Base-by-base conservation (phyloP, 2,329 filamentous ascomycete genomes). In the Fusarium pseudoanthophilum region DNA sequence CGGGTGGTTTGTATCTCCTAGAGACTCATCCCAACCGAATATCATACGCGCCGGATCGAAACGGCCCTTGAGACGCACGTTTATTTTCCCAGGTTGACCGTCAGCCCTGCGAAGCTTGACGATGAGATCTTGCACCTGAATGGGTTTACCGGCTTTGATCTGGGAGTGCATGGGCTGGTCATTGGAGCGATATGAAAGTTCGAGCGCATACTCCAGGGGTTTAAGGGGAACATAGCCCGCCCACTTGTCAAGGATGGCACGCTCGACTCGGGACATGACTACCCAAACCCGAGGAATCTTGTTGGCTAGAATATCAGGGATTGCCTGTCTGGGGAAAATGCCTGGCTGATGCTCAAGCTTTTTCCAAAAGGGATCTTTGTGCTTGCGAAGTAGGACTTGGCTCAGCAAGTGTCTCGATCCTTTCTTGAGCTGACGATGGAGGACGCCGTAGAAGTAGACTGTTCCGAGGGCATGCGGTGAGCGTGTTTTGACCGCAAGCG, bases 361-460 rank as follows among this genome's bases (percentile, higher is more conserved):
- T 24, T 57, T 49, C 81, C 81, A 82, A 63, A 80, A 81, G 8
- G 55, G 18, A 52, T 75, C 64, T 6, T 64, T 66, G 65, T 77
- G 72, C 3, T 58, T 71, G 40, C 74, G 69, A 26, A 80, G 75
- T 16, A 83, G 73, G 5, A 81, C 65, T 21, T 63, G 64, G 40
- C 72, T 73, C 36, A 82, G 64, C 26, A 76, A 53, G 24, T 64
- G 60, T 16, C 81, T 79, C 8, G 78, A 67, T 0, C 55, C 45
- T 28, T 64, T 69, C 28, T 76, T 73, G n/a, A 83, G 75, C 40
- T 77, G 78, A 64, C 80, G 80, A 30, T 75, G 64, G 10, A 82
- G 72, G 26, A 78, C 73, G 37, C 74, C 81, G 69, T 83, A 79
- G 64, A 83, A 81, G 63, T 81, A 77, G 24, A 79, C 46, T 39